Conservation (phyloP, 176 grass and related monocot genomes). For the Thinopyrum elongatum region DNA sequence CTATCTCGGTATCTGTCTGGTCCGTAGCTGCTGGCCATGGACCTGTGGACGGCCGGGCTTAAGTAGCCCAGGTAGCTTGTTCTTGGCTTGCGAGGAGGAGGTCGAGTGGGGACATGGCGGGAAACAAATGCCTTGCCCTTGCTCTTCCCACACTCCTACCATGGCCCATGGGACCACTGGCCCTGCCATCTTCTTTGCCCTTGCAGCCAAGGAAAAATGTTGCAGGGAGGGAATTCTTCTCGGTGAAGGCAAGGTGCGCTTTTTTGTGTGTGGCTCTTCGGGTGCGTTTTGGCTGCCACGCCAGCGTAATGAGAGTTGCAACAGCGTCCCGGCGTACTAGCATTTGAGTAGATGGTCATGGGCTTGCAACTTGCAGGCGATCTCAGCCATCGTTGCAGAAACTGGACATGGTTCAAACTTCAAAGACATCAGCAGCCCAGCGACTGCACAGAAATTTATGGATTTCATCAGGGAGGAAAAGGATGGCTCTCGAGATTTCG, state of each 20-base stretch:
- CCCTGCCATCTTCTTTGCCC: conserved; percentile 29
- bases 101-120: neutral
- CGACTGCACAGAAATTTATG: too few relatives aligned
- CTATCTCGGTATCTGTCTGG: too few relatives aligned
- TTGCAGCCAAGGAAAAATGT: conserved; percentile 12
- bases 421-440: neutral
- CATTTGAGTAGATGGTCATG: neutral
- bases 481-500: neutral
- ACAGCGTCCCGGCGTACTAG: neutral
- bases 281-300: neutral
- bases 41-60: neutral
- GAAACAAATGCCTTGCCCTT: conserved; percentile 28
- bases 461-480: too few relatives aligned
- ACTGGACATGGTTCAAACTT: neutral
- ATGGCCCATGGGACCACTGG: conserved; percentile 17
- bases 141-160: neutral
- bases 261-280: neutral
- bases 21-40: neutral
- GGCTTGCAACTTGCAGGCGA: neutral
- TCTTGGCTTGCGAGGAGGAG: conserved; percentile 45
- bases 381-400: neutral
- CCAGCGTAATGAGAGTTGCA: neutral
- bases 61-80: conserved; percentile 22
- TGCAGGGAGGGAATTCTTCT: conserved; percentile 20
- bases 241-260: neutral